Conservation (phyloP, 2,329 filamentous ascomycete species). For the Ramichloridium luteum region DNA sequence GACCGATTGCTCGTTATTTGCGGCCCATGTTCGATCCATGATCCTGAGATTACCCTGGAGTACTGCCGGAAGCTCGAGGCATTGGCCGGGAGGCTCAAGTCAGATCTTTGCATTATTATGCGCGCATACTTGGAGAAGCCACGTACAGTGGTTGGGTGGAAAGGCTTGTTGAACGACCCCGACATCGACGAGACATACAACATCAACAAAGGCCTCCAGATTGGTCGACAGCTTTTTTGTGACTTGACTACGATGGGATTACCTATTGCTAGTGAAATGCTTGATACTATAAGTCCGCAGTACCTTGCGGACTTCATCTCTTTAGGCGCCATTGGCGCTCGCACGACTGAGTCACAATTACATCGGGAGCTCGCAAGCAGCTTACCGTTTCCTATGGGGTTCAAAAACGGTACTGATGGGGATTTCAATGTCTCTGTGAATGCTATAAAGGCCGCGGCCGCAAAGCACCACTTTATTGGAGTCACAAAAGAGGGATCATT, state of each 20-base stretch:
- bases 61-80: constrained; percentile 71
- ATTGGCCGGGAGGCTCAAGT: constrained; percentile 64
- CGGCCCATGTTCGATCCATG: constrained; percentile 94
- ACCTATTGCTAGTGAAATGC: constrained; percentile 95
- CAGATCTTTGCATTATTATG: constrained; percentile 89
- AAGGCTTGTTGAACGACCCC: constrained; percentile 97
- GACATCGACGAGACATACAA: constrained; percentile 95
- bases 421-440: constrained; percentile 85
- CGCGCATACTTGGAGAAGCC: constrained; percentile 98
- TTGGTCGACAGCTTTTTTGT: constrained; percentile 85
- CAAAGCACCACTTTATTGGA: constrained; percentile 95
- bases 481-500: constrained; percentile 96
- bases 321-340: constrained; percentile 85
- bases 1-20: constrained; percentile 90
- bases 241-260: constrained; percentile 79
- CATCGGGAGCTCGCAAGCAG: constrained; percentile 93
- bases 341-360: constrained; percentile 92
- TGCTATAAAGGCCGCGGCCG: constrained; percentile 69
- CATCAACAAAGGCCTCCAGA: constrained; percentile 94
- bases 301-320: constrained; percentile 94
- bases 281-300: constrained; percentile 96
- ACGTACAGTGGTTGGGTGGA: constrained; percentile 96
- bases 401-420: constrained; percentile 98
- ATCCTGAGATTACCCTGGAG: constrained; percentile 75
- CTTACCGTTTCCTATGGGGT: constrained; percentile 92